A percentile compares a stretch with the other conserved stretches of the same genome.
These are phyloP conservation scores for Trichomonascaceae sp. DNA, from an alignment of 1,139 yeast genomes.

Conservation along the genomic window DNA sequence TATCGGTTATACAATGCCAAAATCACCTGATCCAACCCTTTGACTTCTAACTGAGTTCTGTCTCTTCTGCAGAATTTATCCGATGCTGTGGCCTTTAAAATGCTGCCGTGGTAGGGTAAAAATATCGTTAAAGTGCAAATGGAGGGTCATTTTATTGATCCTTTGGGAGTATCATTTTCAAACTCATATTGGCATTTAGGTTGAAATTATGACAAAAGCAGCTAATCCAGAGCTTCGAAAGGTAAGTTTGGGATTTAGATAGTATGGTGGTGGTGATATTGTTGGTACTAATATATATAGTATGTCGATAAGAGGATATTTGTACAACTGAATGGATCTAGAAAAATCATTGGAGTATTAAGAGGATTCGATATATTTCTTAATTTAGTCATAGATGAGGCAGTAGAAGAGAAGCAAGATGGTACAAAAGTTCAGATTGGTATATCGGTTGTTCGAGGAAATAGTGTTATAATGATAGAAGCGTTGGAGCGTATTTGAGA, in stretches of 20 bases:
- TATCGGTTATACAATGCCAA: neutral
- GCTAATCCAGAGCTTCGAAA: constrained; percentile 61
- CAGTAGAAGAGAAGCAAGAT: constrained; percentile 52
- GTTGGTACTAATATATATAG: constrained; percentile 31
- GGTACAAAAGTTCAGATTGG: constrained; percentile 53
- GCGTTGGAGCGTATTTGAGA: constrained; percentile 26
- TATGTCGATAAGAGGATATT: constrained; percentile 71
- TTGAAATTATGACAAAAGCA: constrained; percentile 27
- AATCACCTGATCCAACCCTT: neutral
- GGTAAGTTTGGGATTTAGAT: constrained; percentile 25
- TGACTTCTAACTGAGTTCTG: neutral
- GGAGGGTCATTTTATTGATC: neutral
- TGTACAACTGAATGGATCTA: constrained; percentile 66
- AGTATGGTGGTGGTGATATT: neutral
- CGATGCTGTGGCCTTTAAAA: neutral
- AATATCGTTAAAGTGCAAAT: no score
- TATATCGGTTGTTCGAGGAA: constrained; percentile 41
- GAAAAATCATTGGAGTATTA: constrained; percentile 65
- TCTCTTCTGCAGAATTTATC: neutral
- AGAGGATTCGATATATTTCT: constrained; percentile 77
- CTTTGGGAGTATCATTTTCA: neutral
- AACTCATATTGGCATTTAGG: neutral
- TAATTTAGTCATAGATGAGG: constrained; percentile 68
- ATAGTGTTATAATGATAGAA: constrained; percentile 40
- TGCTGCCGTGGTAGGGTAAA: neutral